Evolutionary conservation across 176 grass and related monocot species (phyloP).

Genomic region (Musa itinerans): DNA sequence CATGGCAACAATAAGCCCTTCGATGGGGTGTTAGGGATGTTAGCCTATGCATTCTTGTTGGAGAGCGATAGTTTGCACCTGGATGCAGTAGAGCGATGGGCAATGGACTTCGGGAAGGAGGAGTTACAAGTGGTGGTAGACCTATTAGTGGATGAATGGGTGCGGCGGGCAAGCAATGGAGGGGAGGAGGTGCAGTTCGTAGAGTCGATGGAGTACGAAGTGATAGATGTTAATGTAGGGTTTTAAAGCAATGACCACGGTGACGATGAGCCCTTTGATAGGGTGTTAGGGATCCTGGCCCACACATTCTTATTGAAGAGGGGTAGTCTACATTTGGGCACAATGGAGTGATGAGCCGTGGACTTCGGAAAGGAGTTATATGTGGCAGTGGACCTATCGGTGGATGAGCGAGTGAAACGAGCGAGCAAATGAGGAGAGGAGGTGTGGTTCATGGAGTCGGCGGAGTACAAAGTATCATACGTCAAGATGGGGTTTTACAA

Average conservation of each 20-base stretch:
- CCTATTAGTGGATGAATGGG: constrained; percentile 2
- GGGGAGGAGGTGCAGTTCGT: constrained; percentile 30
- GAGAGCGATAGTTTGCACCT: constrained; percentile 68
- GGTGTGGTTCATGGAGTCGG: constrained; percentile 45
- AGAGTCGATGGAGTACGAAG: constrained; percentile 38
- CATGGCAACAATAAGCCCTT: constrained; percentile 66
- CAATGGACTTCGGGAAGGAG: constrained; percentile 35
- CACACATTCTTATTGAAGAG: constrained; percentile 74
- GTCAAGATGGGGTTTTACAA: constrained; percentile 77
- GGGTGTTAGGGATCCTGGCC: constrained; percentile 57
- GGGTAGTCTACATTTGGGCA: constrained; percentile 70
- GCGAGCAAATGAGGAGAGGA: too few species aligned
- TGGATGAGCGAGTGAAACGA: too few species aligned
- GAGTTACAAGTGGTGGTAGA: constrained; percentile 26
- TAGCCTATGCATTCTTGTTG: constrained; percentile 76
- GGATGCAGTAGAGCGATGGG: constrained; percentile 70
- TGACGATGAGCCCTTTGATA: constrained; percentile 78
- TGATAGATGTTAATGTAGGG: constrained; percentile 52
- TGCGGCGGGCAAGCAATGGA: too few species aligned
- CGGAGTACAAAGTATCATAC: constrained; percentile 40
- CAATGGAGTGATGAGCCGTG: constrained; percentile 56
- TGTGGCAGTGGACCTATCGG: constrained; percentile 31
- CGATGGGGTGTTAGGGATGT: constrained; percentile 65
- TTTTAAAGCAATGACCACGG: constrained; percentile 47
- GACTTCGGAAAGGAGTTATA: constrained; percentile 24